phyloP scores from a whole-genome alignment of 2,329 filamentous ascomycete species.

The Colletotrichum spaethianum region DNA sequence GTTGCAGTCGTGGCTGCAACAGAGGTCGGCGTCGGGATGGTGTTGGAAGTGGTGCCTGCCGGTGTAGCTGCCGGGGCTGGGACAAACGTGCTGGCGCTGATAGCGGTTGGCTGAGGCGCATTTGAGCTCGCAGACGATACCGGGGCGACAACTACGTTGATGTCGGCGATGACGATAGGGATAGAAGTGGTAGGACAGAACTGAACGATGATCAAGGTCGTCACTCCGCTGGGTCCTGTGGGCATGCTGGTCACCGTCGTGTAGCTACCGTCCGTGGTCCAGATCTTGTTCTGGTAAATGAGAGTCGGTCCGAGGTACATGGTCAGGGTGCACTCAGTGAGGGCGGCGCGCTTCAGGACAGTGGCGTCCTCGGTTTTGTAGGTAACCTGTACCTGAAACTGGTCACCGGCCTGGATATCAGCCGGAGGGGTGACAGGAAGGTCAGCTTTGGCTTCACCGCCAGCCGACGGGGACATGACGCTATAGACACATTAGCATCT shows the following conservation, averaged over 20 bases:
- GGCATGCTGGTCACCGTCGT: conserved; percentile 32
- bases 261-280: conserved; percentile 30
- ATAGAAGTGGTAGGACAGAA: conserved; percentile 20
- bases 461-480: not conserved
- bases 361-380: not conserved
- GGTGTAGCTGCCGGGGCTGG: not conserved
- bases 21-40: not conserved
- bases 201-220: conserved; percentile 21
- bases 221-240: not conserved
- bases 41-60: not conserved
- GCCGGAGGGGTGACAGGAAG: not conserved
- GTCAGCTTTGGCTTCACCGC: not conserved
- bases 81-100: not conserved
- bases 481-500: not conserved
- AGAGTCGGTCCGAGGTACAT: conserved; percentile 15
- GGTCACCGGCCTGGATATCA: not conserved
- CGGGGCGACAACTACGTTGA: not conserved
- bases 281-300: conserved; percentile 24
- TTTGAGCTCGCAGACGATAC: not conserved
- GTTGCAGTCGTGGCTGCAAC: not conserved
- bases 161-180: conserved; percentile 2
- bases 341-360: conserved; percentile 49
- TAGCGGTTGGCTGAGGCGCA: not conserved
- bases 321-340: conserved; percentile 7
- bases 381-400: not conserved